Percentiles rank a stretch among this genome's conserved stretches.
These are phyloP conservation scores for Ophiostoma novo-ulmi DNA, from an alignment of 2,329 filamentous ascomycete species.

Conservation along the genomic window DNA sequence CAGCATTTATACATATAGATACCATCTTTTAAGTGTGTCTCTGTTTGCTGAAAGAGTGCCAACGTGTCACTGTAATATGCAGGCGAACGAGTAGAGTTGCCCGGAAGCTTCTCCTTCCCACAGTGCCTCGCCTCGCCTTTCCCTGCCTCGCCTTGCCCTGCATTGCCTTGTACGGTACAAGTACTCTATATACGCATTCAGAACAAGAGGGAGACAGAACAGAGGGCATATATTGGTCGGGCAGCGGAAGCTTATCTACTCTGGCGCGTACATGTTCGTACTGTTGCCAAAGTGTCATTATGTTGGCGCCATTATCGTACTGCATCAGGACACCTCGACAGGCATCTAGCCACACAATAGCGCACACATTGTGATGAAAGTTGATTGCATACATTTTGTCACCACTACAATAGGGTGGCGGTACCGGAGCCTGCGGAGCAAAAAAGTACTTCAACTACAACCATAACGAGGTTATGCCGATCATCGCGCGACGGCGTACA, in stretches of 20 bases:
- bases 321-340: too few relatives aligned
- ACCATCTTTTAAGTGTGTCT: background rate
- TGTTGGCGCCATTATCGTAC: too few relatives aligned
- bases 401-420: background rate
- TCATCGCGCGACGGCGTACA: slow-evolving; percentile 2
- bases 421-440: background rate
- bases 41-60: background rate
- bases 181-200: too few relatives aligned
- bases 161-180: background rate
- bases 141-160: background rate
- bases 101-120: background rate
- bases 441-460: background rate
- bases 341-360: background rate
- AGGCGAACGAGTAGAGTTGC: background rate
- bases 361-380: background rate
- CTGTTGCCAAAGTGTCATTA: too few relatives aligned
- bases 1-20: background rate
- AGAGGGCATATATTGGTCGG: too few relatives aligned
- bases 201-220: too few relatives aligned
- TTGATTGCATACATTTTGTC: background rate
- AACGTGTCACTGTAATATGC: background rate
- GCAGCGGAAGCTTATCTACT: too few relatives aligned
- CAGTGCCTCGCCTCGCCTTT: slow-evolving; percentile 4
- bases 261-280: too few relatives aligned
- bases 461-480: slow-evolving; percentile 14